Conservation (phyloP, 164 flowering plant species). For the Houttuynia cordata region DNA sequence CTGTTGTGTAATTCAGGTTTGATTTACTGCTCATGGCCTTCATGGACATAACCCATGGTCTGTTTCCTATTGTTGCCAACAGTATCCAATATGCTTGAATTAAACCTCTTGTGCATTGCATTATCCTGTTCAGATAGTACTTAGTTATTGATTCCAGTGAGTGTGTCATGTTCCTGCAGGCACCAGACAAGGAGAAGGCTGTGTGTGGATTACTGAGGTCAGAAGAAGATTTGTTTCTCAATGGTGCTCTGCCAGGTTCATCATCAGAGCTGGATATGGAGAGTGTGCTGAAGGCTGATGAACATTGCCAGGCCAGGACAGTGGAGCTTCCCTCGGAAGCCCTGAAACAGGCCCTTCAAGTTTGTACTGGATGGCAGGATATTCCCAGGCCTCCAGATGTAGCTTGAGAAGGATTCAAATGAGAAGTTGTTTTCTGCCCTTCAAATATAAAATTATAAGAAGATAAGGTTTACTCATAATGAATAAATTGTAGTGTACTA, state of each 20-base stretch:
- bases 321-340: conserved; percentile 23
- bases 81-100: background rate
- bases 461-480: too few species aligned
- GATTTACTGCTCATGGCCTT: too few species aligned
- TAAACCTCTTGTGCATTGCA: too few species aligned
- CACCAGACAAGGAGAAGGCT: conserved; percentile 23
- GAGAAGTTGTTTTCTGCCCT: too few species aligned
- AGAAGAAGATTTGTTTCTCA: conserved; percentile 29
- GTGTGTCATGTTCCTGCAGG: conserved; percentile 13
- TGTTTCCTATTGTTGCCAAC: too few species aligned
- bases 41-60: too few species aligned
- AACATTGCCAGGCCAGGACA: conserved; percentile 24
- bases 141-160: background rate
- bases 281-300: conserved; percentile 21
- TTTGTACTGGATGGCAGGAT: conserved; percentile 29
- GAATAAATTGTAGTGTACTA: too few species aligned
- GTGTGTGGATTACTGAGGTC: conserved; percentile 24
- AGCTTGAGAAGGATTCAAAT: background rate
- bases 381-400: conserved; percentile 17
- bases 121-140: too few species aligned
- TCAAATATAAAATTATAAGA: too few species aligned
- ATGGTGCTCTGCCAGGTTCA: conserved; percentile 19
- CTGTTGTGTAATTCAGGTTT: too few species aligned
- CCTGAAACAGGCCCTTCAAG: conserved; percentile 20
- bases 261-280: conserved; percentile 5